phyloP scores from a whole-genome alignment of 352 stramenopile genomes.

The Globisporangium echinulatum region DNA sequence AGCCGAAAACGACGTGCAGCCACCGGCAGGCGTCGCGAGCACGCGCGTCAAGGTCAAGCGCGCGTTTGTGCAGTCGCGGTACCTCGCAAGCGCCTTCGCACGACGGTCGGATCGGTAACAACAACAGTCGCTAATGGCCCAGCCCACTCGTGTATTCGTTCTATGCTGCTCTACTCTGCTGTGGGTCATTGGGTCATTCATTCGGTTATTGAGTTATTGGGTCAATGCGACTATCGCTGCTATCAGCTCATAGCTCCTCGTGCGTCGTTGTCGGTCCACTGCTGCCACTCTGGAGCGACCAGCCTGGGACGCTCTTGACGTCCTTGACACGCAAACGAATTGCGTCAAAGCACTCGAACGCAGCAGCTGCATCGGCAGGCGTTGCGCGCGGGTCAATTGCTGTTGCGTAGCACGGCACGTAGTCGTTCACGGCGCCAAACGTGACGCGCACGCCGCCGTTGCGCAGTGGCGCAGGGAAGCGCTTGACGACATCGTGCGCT shows the following conservation, averaged over 20 bases:
- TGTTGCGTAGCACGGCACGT: slow-evolving; percentile 62
- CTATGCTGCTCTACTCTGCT: background rate
- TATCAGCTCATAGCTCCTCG: slow-evolving; percentile 24
- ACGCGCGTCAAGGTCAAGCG: slow-evolving; percentile 22
- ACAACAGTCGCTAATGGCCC: background rate
- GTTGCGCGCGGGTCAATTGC: background rate
- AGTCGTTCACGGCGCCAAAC: slow-evolving; percentile 71
- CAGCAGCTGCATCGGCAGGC: slow-evolving; percentile 19
- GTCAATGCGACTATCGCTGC: background rate
- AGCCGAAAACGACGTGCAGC: slow-evolving; percentile 2
- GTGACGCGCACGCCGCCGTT: slow-evolving; percentile 67
- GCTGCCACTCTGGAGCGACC: slow-evolving; percentile 41
- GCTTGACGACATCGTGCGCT: slow-evolving; percentile 32
- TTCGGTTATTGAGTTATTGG: background rate
- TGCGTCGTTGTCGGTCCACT: slow-evolving; percentile 10
- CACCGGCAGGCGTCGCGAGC: slow-evolving; percentile 16
- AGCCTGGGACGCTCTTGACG: slow-evolving; percentile 70
- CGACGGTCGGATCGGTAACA: slow-evolving; percentile 11
- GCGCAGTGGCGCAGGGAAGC: slow-evolving; percentile 46
- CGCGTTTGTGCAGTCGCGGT: slow-evolving; percentile 41
- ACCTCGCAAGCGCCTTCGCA: slow-evolving; percentile 28
- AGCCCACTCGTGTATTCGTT: background rate
- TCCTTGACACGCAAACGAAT: slow-evolving; percentile 81
- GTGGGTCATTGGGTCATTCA: background rate
- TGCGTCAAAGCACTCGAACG: slow-evolving; percentile 67